Percentiles rank a stretch among this genome's conserved stretches.
phyloP scores from a whole-genome alignment of 495 filamentous ascomycete genomes.

The Cenococcum geophilum region DNA sequence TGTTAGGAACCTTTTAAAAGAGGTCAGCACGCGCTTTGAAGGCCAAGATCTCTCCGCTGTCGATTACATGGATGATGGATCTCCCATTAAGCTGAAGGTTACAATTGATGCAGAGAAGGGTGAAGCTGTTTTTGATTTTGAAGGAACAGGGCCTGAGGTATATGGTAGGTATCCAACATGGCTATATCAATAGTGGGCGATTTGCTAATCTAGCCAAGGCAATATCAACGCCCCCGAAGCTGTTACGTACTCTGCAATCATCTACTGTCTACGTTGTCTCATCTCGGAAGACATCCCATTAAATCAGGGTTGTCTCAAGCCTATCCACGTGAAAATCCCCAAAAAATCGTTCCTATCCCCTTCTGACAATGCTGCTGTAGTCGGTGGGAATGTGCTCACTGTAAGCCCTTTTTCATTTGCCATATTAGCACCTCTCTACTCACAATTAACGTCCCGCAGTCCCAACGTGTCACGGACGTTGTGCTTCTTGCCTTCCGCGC shows the following conservation, averaged over 20 bases:
- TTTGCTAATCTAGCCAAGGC: constrained; percentile 31
- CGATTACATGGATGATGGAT: constrained; percentile 94
- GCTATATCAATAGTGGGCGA: neutral
- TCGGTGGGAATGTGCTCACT: constrained; percentile 93
- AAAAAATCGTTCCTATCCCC: constrained; percentile 77
- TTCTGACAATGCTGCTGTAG: constrained; percentile 81
- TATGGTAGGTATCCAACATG: constrained; percentile 50
- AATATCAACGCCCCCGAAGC: constrained; percentile 95
- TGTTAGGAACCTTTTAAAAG: constrained; percentile 78
- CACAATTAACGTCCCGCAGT: constrained; percentile 27
- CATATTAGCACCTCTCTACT: constrained; percentile 30
- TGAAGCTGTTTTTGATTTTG: constrained; percentile 86
- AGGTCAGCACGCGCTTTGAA: constrained; percentile 67
- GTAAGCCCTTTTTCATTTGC: constrained; percentile 13
- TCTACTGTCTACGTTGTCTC: constrained; percentile 89
- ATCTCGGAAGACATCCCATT: constrained; percentile 91
- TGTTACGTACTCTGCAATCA: constrained; percentile 91
- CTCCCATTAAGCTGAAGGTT: constrained; percentile 76
- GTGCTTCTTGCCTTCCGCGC: constrained; percentile 86
- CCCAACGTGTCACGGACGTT: constrained; percentile 88
- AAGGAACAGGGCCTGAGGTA: constrained; percentile 84
- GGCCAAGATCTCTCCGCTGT: constrained; percentile 66
- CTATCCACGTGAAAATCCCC: constrained; percentile 81
- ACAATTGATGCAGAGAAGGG: constrained; percentile 77
- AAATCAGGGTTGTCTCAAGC: constrained; percentile 90